phyloP scores from a whole-genome alignment of 331 rosid genomes.

The Malus hybrid region DNA sequence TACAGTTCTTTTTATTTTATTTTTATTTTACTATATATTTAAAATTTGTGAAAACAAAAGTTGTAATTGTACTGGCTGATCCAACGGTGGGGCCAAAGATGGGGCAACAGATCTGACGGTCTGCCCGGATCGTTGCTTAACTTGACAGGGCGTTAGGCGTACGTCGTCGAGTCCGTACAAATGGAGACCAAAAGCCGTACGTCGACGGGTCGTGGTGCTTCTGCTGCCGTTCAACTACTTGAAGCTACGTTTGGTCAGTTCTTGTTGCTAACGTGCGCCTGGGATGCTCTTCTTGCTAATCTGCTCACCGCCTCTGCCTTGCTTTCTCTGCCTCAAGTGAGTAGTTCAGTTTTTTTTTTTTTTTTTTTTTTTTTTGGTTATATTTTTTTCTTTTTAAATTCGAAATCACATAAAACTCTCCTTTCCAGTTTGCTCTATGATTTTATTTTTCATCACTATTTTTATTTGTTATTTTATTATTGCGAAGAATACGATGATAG shows the following conservation, averaged over 20 bases:
- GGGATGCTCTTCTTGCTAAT: slow-evolving; percentile 3
- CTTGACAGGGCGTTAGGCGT: slow-evolving; percentile 4
- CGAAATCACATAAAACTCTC: background rate
- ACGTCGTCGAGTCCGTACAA: slow-evolving; percentile 19
- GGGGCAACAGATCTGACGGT: slow-evolving; percentile 25
- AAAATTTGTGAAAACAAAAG: background rate
- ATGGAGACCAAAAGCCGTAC: slow-evolving; percentile 20
- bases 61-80: background rate
- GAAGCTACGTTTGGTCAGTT: slow-evolving; percentile 6
- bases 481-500: background rate
- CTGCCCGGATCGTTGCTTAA: background rate
- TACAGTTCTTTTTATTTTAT: background rate
- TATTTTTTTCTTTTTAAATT: background rate
- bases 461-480: background rate
- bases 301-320: slow-evolving; percentile 13
- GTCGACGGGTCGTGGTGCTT: background rate
- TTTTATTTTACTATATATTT: background rate
- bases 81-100: slow-evolving; percentile 10
- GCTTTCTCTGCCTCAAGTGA: slow-evolving; percentile 4
- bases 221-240: background rate
- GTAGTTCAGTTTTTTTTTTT: too few species aligned
- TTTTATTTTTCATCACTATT: background rate
- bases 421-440: too few species aligned
- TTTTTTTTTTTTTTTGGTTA: too few species aligned
- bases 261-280: slow-evolving; percentile 17